phyloP scores from a whole-genome alignment of 805 yeast species.

The Candida ponderosae region DNA sequence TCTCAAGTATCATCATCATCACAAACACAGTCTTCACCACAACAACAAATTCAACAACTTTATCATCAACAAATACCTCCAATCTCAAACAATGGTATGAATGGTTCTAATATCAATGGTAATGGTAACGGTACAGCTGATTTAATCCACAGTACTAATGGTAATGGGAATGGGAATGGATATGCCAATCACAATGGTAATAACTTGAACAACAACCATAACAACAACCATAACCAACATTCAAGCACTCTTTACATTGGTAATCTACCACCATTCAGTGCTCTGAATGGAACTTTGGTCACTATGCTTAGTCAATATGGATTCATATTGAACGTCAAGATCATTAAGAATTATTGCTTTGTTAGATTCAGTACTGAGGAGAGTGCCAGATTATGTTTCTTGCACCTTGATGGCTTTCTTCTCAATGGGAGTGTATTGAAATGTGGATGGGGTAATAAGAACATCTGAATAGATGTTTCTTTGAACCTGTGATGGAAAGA shows the following conservation, averaged over 20 bases:
- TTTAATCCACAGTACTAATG: background rate
- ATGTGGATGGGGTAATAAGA: slow-evolving; percentile 92
- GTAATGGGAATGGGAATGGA: background rate
- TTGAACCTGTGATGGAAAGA: too few relatives aligned
- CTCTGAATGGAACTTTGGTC: slow-evolving; percentile 63
- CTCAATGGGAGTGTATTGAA: slow-evolving; percentile 73
- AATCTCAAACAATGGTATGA: slow-evolving; percentile 1
- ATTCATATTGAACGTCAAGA: slow-evolving; percentile 50
- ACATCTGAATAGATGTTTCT: too few relatives aligned
- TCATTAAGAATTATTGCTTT: slow-evolving; percentile 60
- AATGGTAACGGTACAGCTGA: background rate
- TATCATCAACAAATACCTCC: slow-evolving; percentile 4
- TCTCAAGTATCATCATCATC: too few relatives aligned
- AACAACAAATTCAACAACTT: slow-evolving; percentile 24
- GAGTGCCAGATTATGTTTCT: slow-evolving; percentile 82
- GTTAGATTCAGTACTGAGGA: slow-evolving; percentile 84
- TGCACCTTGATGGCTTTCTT: slow-evolving; percentile 62
- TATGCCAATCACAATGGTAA: slow-evolving; percentile 13
- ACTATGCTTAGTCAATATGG: slow-evolving; percentile 77
- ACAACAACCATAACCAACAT: background rate
- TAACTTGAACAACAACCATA: too few relatives aligned
- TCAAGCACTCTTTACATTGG: slow-evolving; percentile 78
- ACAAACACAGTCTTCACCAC: too few relatives aligned
- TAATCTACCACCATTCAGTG: slow-evolving; percentile 69
- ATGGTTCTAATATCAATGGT: background rate